Evolutionary conservation across 2,329 filamentous ascomycete species (phyloP).

Genomic region (Lasiodiplodia sp.): DNA sequence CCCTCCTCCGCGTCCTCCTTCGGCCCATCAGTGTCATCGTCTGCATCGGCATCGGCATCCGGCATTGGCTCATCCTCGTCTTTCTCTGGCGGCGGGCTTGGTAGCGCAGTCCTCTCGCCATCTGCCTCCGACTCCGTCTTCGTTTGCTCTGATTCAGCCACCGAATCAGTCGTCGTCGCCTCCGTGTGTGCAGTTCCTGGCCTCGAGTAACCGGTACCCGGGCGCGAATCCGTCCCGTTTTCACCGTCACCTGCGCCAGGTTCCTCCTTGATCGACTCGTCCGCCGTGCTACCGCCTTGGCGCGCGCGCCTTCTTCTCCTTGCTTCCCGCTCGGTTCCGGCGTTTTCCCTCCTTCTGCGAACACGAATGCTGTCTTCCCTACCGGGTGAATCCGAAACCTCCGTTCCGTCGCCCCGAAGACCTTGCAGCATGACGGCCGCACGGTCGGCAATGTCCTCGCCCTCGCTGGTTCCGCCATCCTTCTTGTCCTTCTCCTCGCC

Average conservation of each 20-base stretch:
- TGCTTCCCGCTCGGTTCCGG: slow-evolving; percentile 78
- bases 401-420: slow-evolving; percentile 69
- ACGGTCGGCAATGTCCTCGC: slow-evolving; percentile 77
- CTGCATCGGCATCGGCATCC: slow-evolving; percentile 19
- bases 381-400: slow-evolving; percentile 53
- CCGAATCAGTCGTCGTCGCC: slow-evolving; percentile 14
- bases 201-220: slow-evolving; percentile 20
- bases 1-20: slow-evolving; percentile 7
- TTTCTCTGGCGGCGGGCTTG: slow-evolving; percentile 45
- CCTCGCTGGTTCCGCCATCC: slow-evolving; percentile 36
- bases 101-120: slow-evolving; percentile 38
- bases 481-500: slow-evolving; percentile 33
- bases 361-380: slow-evolving; percentile 56
- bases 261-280: slow-evolving; percentile 28
- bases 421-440: slow-evolving; percentile 85
- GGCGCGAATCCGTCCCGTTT: slow-evolving; percentile 22
- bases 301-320: slow-evolving; percentile 63
- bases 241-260: slow-evolving; percentile 17
- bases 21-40: neutral
- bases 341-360: slow-evolving; percentile 73
- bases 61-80: slow-evolving; percentile 32
- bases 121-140: slow-evolving; percentile 10
- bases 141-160: slow-evolving; percentile 20
- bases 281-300: slow-evolving; percentile 22
- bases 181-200: slow-evolving; percentile 18